Evolutionary conservation across 208 protist genomes (phyloP).

Genomic region (Leishmania tropica): DNA sequence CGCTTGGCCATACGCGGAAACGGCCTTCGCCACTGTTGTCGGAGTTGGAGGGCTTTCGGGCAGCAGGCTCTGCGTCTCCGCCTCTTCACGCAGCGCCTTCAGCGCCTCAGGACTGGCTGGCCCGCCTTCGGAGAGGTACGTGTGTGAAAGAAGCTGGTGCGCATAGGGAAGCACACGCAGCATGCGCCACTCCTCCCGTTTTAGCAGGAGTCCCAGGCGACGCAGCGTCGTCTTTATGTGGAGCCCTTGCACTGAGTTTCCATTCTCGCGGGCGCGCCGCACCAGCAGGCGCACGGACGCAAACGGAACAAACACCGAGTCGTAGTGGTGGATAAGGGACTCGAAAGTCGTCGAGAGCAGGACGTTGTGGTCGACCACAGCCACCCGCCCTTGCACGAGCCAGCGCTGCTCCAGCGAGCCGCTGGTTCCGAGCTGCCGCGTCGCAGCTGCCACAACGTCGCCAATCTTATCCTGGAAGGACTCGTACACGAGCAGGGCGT

Average conservation of each 20-base stretch:
- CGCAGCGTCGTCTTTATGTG: slow-evolving; percentile 56
- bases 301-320: slow-evolving; percentile 84
- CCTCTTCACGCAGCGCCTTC: slow-evolving; percentile 51
- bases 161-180: slow-evolving; percentile 75
- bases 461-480: slow-evolving; percentile 66
- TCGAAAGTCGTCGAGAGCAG: slow-evolving; percentile 80
- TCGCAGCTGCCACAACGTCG: slow-evolving; percentile 57
- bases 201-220: slow-evolving; percentile 47
- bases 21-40: neutral
- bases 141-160: slow-evolving; percentile 82
- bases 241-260: slow-evolving; percentile 53
- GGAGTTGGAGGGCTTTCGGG: neutral
- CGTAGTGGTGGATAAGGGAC: slow-evolving; percentile 83
- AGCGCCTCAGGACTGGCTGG: slow-evolving; percentile 51
- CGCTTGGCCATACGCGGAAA: slow-evolving; percentile 23
- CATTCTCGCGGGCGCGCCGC: slow-evolving; percentile 59
- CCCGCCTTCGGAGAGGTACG: slow-evolving; percentile 65
- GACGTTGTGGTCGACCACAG: slow-evolving; percentile 88
- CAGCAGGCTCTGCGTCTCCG: slow-evolving; percentile 30
- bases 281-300: slow-evolving; percentile 70
- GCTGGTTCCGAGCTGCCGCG: slow-evolving; percentile 59
- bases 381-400: slow-evolving; percentile 87
- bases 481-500: slow-evolving; percentile 65
- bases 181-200: slow-evolving; percentile 38
- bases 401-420: slow-evolving; percentile 74